These are phyloP conservation scores for Chalciporus pseudorubinellus DNA, from an alignment of 768 basidiomycete species.

Conservation along the genomic window DNA sequence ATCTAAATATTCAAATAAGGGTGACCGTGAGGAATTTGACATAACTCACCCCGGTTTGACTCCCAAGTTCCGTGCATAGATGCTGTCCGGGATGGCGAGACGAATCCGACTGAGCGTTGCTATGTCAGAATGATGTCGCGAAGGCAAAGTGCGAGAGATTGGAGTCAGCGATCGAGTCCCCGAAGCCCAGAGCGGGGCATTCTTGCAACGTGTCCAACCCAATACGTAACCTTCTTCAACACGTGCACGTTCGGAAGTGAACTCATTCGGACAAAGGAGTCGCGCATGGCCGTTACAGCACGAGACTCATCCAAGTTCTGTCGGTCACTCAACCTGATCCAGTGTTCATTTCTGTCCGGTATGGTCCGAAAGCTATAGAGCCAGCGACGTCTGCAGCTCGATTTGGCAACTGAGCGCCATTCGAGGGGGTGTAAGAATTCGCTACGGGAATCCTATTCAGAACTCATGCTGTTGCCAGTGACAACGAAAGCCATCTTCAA, in stretches of 20 bases:
- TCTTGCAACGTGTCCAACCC: slow-evolving; percentile 21
- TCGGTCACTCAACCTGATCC: slow-evolving; percentile 4
- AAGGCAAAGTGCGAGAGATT: slow-evolving; percentile 15
- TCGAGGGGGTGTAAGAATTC: slow-evolving; percentile 3
- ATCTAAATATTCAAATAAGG: slow-evolving; percentile 20
- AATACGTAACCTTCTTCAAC: slow-evolving; percentile 25
- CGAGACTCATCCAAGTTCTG: slow-evolving; percentile 15
- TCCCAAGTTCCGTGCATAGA: slow-evolving; percentile 8
- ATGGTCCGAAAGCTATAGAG: slow-evolving; percentile 9
- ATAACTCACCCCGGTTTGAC: slow-evolving; percentile 21
- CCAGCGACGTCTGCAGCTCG: background rate
- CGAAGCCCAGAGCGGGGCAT: slow-evolving; percentile 23
- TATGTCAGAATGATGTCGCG: slow-evolving; percentile 18
- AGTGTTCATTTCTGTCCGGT: slow-evolving; percentile 9
- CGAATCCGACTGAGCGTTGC: slow-evolving; percentile 21
- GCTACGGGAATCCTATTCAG: slow-evolving; percentile 25
- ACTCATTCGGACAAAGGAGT: slow-evolving; percentile 13
- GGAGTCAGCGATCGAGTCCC: slow-evolving; percentile 27
- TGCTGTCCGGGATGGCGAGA: slow-evolving; percentile 3
- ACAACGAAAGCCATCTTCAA: slow-evolving; percentile 21
- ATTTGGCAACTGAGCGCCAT: background rate
- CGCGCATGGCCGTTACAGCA: slow-evolving; percentile 12
- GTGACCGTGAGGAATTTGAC: slow-evolving; percentile 17
- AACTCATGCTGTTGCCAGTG: slow-evolving; percentile 22
- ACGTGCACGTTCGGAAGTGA: slow-evolving; percentile 29